phyloP scores from a whole-genome alignment of 108 stramenopile species.

The Skeletonema tropicum region DNA sequence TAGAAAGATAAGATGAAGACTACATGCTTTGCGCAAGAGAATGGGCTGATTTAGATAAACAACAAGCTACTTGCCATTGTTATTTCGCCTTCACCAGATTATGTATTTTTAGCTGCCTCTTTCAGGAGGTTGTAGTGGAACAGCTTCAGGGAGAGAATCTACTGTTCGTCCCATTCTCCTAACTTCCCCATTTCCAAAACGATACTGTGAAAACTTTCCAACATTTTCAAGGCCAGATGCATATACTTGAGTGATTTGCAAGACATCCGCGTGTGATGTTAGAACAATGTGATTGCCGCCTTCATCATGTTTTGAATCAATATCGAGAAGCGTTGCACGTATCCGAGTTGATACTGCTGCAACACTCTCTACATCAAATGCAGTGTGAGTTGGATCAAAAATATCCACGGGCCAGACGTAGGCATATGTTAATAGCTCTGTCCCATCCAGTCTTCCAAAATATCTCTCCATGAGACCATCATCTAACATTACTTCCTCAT shows the following conservation, averaged over 20 bases:
- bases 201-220: constrained; percentile 78
- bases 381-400: constrained; percentile 70
- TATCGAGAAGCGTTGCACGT: constrained; percentile 53
- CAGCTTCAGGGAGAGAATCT: constrained; percentile 55
- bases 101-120: constrained; percentile 4
- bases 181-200: constrained; percentile 86
- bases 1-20: not conserved
- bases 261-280: constrained; percentile 83
- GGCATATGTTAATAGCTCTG: constrained; percentile 64
- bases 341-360: constrained; percentile 81
- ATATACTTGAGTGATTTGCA: constrained; percentile 86
- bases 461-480: constrained; percentile 82
- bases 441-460: constrained; percentile 79
- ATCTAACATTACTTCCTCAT: constrained; percentile 50
- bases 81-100: not conserved
- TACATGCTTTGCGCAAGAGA: no score
- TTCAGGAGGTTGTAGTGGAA: constrained; percentile 39
- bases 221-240: constrained; percentile 71
- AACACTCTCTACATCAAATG: constrained; percentile 83
- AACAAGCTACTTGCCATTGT: no score
- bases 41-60: no score
- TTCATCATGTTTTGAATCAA: constrained; percentile 46
- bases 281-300: constrained; percentile 64
- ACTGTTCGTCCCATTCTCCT: constrained; percentile 59
- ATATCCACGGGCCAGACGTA: constrained; percentile 87